Base-by-base conservation (phyloP, 805 yeast genomes). In the Ogataea degrootiae region DNA sequence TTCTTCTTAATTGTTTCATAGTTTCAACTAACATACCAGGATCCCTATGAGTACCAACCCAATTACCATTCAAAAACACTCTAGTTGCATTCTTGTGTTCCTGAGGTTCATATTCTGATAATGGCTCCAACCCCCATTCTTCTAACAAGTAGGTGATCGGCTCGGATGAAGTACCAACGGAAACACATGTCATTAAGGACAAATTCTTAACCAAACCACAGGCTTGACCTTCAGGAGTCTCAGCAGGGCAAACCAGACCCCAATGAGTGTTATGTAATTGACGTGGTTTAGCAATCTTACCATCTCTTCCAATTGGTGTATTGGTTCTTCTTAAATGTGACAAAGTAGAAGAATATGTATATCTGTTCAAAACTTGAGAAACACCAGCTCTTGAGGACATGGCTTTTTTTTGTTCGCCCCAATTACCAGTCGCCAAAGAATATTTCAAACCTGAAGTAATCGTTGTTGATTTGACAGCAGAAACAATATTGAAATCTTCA, bases 371-470 rank as follows among this genome's bases (percentile, higher is more conserved):
- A 56, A 94, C 99, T 75, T 94, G 99, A 26, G 98, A 92, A 41
- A 95, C 99, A 80, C 99, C 99, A 6, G 99, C 99, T 69, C 96
- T 85, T 17, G 97, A 84, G 52, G 94, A 83, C 99, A 94, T 94
- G 14, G 98, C 97, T 69, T 94, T 94, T 83, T 91, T 92, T 69
- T 94, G 99, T 71, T 94, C 99, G 74, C 99, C 99, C 99, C 99
- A 94, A 74, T 94, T 94, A 77, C 99, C 99, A 15, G 99, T 94
- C 46, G 99, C 99, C 63, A 94, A 77, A 37, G 99, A 94, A 71
- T 94, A 94, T 66, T 95, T 87, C 70, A 94, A 79, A 66, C 99
- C 99, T 52, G 96, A 92, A 36, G 99, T 94, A 60, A 94, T 89
- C 3, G 98, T 94, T 58, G 91, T 91, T 16, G 97, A 89, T 73